Evolutionary conservation across 805 yeast species (phyloP).

Genomic region (Candida mattraensis): DNA sequence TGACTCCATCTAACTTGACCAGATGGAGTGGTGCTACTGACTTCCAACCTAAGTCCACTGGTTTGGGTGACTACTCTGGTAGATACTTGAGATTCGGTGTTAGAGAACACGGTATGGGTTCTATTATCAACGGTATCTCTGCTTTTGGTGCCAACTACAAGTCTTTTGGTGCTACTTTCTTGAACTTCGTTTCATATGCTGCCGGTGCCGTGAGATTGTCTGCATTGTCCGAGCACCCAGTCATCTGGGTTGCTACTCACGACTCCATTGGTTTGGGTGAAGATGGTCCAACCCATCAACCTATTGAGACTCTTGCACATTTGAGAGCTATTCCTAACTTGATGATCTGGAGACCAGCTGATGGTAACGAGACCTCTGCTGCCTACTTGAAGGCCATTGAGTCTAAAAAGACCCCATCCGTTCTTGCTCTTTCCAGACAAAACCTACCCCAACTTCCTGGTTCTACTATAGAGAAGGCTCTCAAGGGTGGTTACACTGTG

Average conservation of each 20-base stretch:
- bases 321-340: slow-evolving; percentile 82
- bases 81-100: slow-evolving; percentile 97
- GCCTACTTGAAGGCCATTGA: slow-evolving; percentile 69
- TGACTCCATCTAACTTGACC: slow-evolving; percentile 95
- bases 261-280: slow-evolving; percentile 91
- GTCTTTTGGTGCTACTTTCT: slow-evolving; percentile 96
- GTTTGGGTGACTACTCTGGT: slow-evolving; percentile 84
- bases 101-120: slow-evolving; percentile 99
- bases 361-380: slow-evolving; percentile 86
- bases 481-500: slow-evolving; percentile 90
- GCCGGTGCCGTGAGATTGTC: slow-evolving; percentile 86
- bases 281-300: slow-evolving; percentile 94
- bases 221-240: slow-evolving; percentile 80
- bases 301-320: slow-evolving; percentile 85
- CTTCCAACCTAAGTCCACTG: slow-evolving; percentile 85
- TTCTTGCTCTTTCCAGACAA: slow-evolving; percentile 81
- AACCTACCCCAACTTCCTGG: slow-evolving; percentile 92
- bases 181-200: slow-evolving; percentile 84
- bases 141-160: slow-evolving; percentile 86
- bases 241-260: slow-evolving; percentile 86
- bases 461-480: slow-evolving; percentile 85
- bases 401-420: slow-evolving; percentile 64
- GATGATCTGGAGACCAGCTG: slow-evolving; percentile 91
- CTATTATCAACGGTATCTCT: slow-evolving; percentile 94
- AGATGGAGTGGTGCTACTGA: slow-evolving; percentile 80